A percentile compares a stretch with the other conserved stretches of the same genome.
Conservation (phyloP, 73 alveolate genomes). For the Halteria grandinella region DNA sequence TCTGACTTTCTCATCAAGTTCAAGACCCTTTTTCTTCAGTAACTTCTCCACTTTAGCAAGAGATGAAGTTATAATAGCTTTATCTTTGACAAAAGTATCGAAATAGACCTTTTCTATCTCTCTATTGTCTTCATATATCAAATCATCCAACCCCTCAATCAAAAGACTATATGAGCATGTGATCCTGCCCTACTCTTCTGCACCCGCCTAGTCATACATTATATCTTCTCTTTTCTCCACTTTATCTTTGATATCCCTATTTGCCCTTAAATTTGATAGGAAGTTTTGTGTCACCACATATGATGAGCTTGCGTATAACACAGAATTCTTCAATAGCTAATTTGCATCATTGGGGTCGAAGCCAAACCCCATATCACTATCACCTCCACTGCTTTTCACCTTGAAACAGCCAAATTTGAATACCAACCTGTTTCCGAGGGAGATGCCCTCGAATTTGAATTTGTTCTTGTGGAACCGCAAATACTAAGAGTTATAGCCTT, state of each 20-base stretch:
- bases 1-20: conserved; percentile 66
- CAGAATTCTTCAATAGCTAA: conserved; percentile 24
- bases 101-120: conserved; percentile 84
- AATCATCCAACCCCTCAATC: conserved; percentile 81
- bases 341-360: too few relatives aligned
- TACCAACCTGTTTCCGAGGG: conserved; percentile 78
- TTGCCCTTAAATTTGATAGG: conserved; percentile 67
- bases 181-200: conserved; percentile 74
- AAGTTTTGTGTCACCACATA: conserved; percentile 45
- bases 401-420: conserved; percentile 78
- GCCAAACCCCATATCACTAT: too few relatives aligned
- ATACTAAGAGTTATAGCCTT: conserved; percentile 80
- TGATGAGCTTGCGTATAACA: conserved; percentile 40
- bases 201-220: conserved; percentile 74
- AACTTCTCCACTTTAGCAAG: conserved; percentile 70
- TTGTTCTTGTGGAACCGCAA: conserved; percentile 74
- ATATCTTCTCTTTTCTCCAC: conserved; percentile 80
- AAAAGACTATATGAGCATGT: conserved; percentile 62
- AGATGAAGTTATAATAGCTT: conserved; percentile 35
- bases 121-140: conserved; percentile 86
- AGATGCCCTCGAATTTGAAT: conserved; percentile 72
- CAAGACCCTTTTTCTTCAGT: conserved; percentile 73
- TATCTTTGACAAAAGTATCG: conserved; percentile 84
- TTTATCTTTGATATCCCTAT: too few relatives aligned
- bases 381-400: too few relatives aligned